Percentiles rank a stretch among this genome's conserved stretches.
Conservation (phyloP, 768 basidiomycete species). For the Tricholoma hemisulphureum region DNA sequence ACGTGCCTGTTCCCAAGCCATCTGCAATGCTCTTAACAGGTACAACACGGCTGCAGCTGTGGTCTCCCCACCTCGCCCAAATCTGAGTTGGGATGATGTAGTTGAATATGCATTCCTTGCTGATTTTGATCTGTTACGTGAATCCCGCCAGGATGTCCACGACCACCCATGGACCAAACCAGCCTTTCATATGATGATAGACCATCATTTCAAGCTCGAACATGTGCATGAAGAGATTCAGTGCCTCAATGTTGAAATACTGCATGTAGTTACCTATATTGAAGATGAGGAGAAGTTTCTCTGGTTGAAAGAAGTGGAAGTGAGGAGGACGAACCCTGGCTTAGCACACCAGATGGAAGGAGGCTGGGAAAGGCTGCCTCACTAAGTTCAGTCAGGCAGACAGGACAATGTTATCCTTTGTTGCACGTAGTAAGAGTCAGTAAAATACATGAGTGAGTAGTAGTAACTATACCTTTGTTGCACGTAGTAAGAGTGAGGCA, state of each 20-base stretch:
- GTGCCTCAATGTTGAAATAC: slow-evolving; percentile 26
- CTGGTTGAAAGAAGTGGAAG: not conserved
- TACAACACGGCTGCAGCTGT: slow-evolving; percentile 23
- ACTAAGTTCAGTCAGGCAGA: no score
- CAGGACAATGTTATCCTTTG: no score
- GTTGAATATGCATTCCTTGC: no score
- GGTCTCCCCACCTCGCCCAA: slow-evolving; percentile 13
- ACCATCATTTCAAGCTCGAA: slow-evolving; percentile 16
- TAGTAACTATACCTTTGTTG: no score
- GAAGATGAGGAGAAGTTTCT: slow-evolving; percentile 7
- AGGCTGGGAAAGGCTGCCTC: no score
- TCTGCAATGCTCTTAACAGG: slow-evolving; percentile 19
- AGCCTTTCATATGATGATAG: slow-evolving; percentile 13
- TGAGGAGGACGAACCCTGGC: not conserved
- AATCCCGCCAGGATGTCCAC: slow-evolving; percentile 13
- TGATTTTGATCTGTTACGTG: slow-evolving; percentile 22
- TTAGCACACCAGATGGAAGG: not conserved
- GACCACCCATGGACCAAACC: slow-evolving; percentile 19
- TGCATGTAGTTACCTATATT: slow-evolving; percentile 16
- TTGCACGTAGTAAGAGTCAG: no score
- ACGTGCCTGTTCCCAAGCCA: slow-evolving; percentile 19
- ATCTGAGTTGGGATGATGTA: slow-evolving; percentile 24
- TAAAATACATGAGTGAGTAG: no score
- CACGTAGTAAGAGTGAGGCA: no score
- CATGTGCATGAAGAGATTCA: no score